phyloP scores from a whole-genome alignment of 202 grass and related monocot genomes.

The Setaria italica region DNA sequence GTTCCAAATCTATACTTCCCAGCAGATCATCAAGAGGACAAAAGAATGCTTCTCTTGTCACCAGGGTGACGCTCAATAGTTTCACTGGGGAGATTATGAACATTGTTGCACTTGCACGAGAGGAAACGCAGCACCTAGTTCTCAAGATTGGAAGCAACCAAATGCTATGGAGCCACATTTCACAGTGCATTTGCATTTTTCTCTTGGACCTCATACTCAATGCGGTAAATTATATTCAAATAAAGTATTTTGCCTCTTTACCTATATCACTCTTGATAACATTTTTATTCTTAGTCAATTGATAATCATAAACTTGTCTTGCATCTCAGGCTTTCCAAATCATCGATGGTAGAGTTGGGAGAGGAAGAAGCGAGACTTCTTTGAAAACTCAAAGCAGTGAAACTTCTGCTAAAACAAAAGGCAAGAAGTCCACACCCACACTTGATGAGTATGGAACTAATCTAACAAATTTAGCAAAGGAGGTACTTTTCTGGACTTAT shows the following conservation, averaged over 20 bases:
- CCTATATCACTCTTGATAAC: not conserved
- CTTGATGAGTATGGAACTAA: conserved; percentile 38
- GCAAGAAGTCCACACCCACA: conserved; percentile 24
- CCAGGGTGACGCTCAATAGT: conserved; percentile 22
- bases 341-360: not conserved
- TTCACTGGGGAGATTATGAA: conserved; percentile 16
- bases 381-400: not conserved
- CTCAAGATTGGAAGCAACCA: not conserved
- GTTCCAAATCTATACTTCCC: not conserved
- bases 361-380: conserved; percentile 7
- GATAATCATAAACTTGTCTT: not conserved
- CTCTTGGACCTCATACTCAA: conserved; percentile 26
- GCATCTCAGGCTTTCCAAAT: conserved; percentile 28
- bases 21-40: not conserved
- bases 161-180: not conserved
- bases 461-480: conserved; percentile 32
- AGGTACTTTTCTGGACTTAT: conserved; percentile 30
- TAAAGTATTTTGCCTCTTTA: not conserved
- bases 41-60: not conserved
- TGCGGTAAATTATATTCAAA: conserved; percentile 24
- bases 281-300: not conserved
- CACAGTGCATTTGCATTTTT: conserved; percentile 2
- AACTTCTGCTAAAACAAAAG: conserved; percentile 1
- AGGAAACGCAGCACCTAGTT: conserved; percentile 16
- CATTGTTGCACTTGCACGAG: not conserved